phyloP scores from a whole-genome alignment of 768 basidiomycete genomes.

The Termitomyces sp. region DNA sequence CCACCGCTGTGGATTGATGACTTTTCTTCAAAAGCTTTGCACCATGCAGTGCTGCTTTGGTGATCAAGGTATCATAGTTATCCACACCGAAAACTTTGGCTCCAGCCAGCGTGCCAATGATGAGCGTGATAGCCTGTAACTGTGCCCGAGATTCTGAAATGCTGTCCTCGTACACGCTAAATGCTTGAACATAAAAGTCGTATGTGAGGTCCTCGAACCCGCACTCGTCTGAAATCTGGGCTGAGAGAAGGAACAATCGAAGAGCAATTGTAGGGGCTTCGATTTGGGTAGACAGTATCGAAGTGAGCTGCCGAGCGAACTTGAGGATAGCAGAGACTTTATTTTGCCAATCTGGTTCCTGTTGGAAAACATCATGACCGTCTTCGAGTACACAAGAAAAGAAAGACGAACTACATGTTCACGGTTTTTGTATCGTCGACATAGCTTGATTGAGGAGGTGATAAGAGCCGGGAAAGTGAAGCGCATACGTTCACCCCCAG shows the following conservation, averaged over 20 bases:
- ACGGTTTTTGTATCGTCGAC: conserved; percentile 83
- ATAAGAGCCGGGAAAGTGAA: conserved; percentile 97
- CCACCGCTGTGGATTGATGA: conserved; percentile 93
- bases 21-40: conserved; percentile 97
- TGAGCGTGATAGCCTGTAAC: conserved; percentile 93
- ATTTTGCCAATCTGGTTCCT: conserved; percentile 86
- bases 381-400: not conserved
- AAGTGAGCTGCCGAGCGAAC: conserved; percentile 90
- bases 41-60: conserved; percentile 97
- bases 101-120: conserved; percentile 87
- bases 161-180: conserved; percentile 96
- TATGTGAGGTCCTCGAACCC: conserved; percentile 95
- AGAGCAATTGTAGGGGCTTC: conserved; percentile 92
- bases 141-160: conserved; percentile 96
- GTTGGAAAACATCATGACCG: not conserved
- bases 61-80: conserved; percentile 96
- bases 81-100: conserved; percentile 91
- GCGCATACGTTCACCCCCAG: conserved; percentile 92
- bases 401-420: conserved; percentile 58
- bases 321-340: conserved; percentile 89
- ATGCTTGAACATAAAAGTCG: conserved; percentile 96
- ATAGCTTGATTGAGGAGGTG: conserved; percentile 88
- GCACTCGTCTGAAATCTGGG: conserved; percentile 93
- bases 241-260: conserved; percentile 91
- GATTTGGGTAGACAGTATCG: conserved; percentile 89